Evolutionary conservation across 2,329 filamentous ascomycete genomes (phyloP).

Genomic region (Sclerotinia nivalis): DNA sequence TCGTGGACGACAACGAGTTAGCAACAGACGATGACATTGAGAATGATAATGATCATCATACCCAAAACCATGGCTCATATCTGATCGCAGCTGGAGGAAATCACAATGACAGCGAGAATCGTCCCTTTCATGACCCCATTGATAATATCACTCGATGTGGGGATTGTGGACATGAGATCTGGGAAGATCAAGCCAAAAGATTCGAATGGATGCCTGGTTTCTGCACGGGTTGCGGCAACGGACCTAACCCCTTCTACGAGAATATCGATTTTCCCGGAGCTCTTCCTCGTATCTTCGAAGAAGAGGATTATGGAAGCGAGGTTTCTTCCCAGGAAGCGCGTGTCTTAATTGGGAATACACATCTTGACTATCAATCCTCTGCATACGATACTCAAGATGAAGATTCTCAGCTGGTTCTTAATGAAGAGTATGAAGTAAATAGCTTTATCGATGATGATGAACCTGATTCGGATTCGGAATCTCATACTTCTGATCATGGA

Average conservation of each 20-base stretch:
- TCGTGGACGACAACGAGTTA: neutral
- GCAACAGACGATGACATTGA: neutral
- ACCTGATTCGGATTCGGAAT: constrained; percentile 23
- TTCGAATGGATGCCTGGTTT: constrained; percentile 12
- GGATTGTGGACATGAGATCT: constrained; percentile 35
- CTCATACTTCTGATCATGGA: neutral
- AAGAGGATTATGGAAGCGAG: constrained; percentile 26
- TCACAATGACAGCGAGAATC: constrained; percentile 14
- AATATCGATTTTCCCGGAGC: constrained; percentile 7
- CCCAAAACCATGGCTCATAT: neutral
- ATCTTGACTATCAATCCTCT: constrained; percentile 35
- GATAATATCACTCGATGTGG: constrained; percentile 31
- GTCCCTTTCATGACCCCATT: neutral
- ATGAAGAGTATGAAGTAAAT: constrained; percentile 36
- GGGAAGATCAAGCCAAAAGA: constrained; percentile 10
- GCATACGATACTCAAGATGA: constrained; percentile 40
- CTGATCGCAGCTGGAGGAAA: neutral
- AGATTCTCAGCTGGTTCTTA: constrained; percentile 2
- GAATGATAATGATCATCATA: neutral
- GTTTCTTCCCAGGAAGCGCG: constrained; percentile 3
- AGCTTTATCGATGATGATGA: constrained; percentile 35
- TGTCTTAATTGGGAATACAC: constrained; percentile 24
- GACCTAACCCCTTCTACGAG: constrained; percentile 29
- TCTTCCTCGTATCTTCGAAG: constrained; percentile 21
- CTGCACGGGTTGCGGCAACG: constrained; percentile 30